Conservation (phyloP, 371 early-diverging fungal species). For the Batkoa obscura region DNA sequence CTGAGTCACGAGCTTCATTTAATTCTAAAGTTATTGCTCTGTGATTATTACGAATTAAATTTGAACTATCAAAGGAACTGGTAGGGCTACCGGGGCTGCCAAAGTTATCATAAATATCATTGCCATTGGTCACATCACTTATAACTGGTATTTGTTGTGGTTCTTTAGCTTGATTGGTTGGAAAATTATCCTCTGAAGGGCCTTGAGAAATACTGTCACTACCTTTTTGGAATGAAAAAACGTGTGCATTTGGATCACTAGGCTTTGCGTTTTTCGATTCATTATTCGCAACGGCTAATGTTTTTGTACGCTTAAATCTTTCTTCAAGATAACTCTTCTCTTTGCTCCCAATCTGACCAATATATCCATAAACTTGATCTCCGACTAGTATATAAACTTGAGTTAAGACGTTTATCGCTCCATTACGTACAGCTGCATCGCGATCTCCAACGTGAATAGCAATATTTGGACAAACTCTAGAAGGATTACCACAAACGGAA, state of each 20-base stretch:
- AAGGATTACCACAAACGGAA: constrained; percentile 32
- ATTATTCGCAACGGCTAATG: background rate
- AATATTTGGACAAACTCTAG: constrained; percentile 46
- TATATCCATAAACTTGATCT: constrained; percentile 43
- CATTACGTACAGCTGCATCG: constrained; percentile 62
- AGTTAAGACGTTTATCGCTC: constrained; percentile 46
- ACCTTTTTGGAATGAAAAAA: constrained; percentile 7
- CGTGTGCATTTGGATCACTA: background rate
- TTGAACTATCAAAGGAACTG: background rate
- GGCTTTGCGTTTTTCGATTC: background rate
- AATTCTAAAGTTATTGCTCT: background rate
- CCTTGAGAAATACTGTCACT: background rate
- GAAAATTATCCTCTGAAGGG: background rate
- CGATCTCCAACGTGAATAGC: constrained; percentile 57
- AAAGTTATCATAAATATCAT: background rate
- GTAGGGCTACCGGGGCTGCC: background rate
- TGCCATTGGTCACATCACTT: background rate
- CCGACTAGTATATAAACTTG: constrained; percentile 53
- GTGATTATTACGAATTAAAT: background rate
- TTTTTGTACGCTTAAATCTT: constrained; percentile 5
- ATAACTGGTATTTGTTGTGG: too few species aligned
- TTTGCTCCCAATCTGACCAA: constrained; percentile 55
- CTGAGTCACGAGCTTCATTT: too few species aligned
- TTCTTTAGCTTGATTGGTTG: background rate
- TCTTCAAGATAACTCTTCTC: constrained; percentile 34